Percentiles rank a stretch among this genome's conserved stretches.
phyloP scores from a whole-genome alignment of 2,329 filamentous ascomycete species.

The Coleophoma eucalyptorum region DNA sequence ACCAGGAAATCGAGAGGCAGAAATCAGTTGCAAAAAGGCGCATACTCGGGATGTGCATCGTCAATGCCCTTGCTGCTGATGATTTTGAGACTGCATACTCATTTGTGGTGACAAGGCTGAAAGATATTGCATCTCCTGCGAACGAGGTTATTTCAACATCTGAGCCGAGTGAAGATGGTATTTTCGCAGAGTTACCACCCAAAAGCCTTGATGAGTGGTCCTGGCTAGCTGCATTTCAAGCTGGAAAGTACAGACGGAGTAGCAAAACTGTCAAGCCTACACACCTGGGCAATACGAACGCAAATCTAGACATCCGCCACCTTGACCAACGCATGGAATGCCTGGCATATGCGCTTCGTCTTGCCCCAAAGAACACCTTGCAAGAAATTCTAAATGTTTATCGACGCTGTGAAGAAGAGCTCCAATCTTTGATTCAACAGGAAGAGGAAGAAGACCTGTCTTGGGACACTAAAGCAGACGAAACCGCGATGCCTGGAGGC shows the following conservation, averaged over 20 bases:
- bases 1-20: conserved; percentile 24
- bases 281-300: conserved; percentile 55
- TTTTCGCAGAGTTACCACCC: conserved; percentile 18
- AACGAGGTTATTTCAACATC: conserved; percentile 15
- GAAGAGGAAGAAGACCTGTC: conserved; percentile 67
- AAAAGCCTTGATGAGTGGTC: conserved; percentile 58
- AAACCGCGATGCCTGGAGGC: conserved; percentile 51
- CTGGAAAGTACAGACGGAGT: conserved; percentile 68
- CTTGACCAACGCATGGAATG: conserved; percentile 81
- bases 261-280: conserved; percentile 49
- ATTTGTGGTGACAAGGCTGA: conserved; percentile 70
- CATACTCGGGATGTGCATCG: conserved; percentile 76
- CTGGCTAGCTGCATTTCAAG: conserved; percentile 74
- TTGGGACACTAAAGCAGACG: conserved; percentile 65
- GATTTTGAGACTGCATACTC: conserved; percentile 87
- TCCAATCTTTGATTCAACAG: conserved; percentile 60
- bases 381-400: conserved; percentile 74
- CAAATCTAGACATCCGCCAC: conserved; percentile 62
- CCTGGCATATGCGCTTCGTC: conserved; percentile 68
- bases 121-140: conserved; percentile 29
- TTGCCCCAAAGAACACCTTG: conserved; percentile 66
- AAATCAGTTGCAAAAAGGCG: conserved; percentile 51
- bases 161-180: conserved; percentile 12
- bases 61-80: conserved; percentile 70
- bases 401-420: conserved; percentile 74